Evolutionary conservation across 352 stramenopile genomes (phyloP), one percentile per base, ranked within the genome.

Genomic region (Globisporangium carolinianum): DNA sequence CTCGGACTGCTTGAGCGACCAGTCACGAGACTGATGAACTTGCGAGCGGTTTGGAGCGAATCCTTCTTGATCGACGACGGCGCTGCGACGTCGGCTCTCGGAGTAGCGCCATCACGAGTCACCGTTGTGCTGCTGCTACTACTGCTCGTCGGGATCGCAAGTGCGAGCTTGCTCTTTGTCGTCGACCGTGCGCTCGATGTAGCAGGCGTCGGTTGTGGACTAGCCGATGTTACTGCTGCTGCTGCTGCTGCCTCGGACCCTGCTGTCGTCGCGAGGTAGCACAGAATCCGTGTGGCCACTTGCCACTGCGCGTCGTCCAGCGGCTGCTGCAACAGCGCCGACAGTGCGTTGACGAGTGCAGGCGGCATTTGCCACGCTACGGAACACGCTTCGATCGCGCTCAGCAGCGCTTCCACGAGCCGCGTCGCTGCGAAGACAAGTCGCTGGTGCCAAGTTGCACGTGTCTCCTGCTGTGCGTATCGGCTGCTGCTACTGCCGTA

Each of bases 381-480:
- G 5, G 57, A 58, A 1, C 15, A 42, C 0, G 39, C 39, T 3
- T 63, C 55, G 1, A 79, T 49, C 32, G 71, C 67, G 32, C 53
- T 43, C 47, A 86, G 57, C 38, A 87, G 35, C n/a, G 76, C 61
- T 66, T 87, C 75, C 0, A 86, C 46, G 47, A 79, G 12, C 15
- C 62, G 3, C 15, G 79, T 63, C 5, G 60, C 55, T 10, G 32
- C 38, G 12, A 47, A 24, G 5, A 43, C 51, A 11, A 55, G 32
- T 11, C n/a, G 38, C 6, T 6, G 45, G 7, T 57, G 48, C 14
- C 24, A 32, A 3, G 2, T 32, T 32, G 24, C 24, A 32, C 24
- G 24, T 32, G 24, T 32, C 24, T 32, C 24, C 24, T 32, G 24
- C 24, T 32, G 24, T 32, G 24, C 1, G 24, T 32, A 32, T 32